Conservation (phyloP, 2,329 filamentous ascomycete genomes). For the Monosporascus sp. region DNA sequence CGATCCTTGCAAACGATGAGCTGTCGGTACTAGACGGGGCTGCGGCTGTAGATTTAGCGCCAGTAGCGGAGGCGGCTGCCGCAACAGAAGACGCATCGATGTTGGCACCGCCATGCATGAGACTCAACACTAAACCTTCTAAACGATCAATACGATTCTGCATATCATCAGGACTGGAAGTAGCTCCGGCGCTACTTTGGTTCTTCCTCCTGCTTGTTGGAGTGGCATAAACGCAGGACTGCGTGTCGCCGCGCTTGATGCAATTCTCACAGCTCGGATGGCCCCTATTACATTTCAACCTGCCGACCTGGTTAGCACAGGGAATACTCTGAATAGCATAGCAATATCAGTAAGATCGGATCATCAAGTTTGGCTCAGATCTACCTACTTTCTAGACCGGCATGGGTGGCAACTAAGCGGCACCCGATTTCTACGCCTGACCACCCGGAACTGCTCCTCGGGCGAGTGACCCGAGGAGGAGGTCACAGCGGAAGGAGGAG, state of each 20-base stretch:
- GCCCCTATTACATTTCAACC: constrained; percentile 79
- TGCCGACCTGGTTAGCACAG: constrained; percentile 27
- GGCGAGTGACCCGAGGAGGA: constrained; percentile 74
- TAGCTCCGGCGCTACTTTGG: constrained; percentile 47
- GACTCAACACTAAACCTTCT: constrained; percentile 82
- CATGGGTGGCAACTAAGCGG: constrained; percentile 90
- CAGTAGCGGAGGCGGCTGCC: constrained; percentile 24
- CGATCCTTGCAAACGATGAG: constrained; percentile 41
- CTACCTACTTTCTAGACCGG: constrained; percentile 76
- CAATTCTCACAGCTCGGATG: constrained; percentile 87
- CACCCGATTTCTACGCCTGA: constrained; percentile 86
- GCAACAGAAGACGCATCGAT: constrained; percentile 36
- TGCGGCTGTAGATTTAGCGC: constrained; percentile 18
- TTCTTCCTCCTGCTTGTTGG: constrained; percentile 67
- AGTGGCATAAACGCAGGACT: constrained; percentile 79
- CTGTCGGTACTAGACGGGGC: constrained; percentile 37
- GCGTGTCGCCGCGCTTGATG: constrained; percentile 74
- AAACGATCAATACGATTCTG: constrained; percentile 95
- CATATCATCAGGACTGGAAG: constrained; percentile 82
- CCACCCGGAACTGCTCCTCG: constrained; percentile 79
- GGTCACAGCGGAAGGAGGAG: constrained; percentile 71
- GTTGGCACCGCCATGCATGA: constrained; percentile 80
- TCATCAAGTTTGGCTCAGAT: constrained; percentile 4
- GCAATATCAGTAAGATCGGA: constrained; percentile 8
- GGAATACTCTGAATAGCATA: constrained; percentile 10